phyloP scores from a whole-genome alignment of 2,329 filamentous ascomycete genomes.

The Fusarium concolor region DNA sequence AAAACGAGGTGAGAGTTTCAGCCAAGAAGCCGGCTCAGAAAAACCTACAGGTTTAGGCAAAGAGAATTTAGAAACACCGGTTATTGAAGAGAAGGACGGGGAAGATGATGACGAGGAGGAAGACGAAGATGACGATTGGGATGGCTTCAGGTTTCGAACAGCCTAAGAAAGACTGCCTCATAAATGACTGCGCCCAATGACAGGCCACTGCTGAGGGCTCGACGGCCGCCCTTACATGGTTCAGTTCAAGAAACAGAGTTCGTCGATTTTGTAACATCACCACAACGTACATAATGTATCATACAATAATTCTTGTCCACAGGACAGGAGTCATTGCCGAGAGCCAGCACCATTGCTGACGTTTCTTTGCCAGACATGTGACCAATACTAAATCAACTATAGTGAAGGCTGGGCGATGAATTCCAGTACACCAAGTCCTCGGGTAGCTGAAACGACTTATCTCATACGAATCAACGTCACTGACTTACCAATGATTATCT shows the following conservation, averaged over 20 bases:
- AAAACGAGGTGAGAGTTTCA: slow-evolving; percentile 51
- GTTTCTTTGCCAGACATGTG: slow-evolving; percentile 7
- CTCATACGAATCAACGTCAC: slow-evolving; percentile 2
- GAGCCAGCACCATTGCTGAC: neutral
- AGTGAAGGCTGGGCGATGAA: neutral
- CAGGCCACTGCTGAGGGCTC: neutral
- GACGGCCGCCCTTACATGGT: neutral
- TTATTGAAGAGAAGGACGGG: slow-evolving; percentile 56
- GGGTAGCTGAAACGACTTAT: neutral
- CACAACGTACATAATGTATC: slow-evolving; percentile 42
- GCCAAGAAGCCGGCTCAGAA: slow-evolving; percentile 44
- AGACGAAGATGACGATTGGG: slow-evolving; percentile 66
- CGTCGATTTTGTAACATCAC: slow-evolving; percentile 40
- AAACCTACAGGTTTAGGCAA: slow-evolving; percentile 40
- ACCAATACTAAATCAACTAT: slow-evolving; percentile 6
- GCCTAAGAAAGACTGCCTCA: slow-evolving; percentile 12
- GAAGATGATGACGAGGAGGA: slow-evolving; percentile 64
- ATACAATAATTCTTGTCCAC: slow-evolving; percentile 36
- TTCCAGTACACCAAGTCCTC: neutral
- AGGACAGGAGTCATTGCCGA: slow-evolving; percentile 6
- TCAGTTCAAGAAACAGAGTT: slow-evolving; percentile 9
- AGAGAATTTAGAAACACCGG: slow-evolving; percentile 46
- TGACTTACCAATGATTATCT: slow-evolving; percentile 36
- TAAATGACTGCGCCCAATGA: neutral
- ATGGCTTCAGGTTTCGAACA: slow-evolving; percentile 65